Evolutionary conservation across 176 grass and related monocot species (phyloP).

Genomic region (Carex pumila): DNA sequence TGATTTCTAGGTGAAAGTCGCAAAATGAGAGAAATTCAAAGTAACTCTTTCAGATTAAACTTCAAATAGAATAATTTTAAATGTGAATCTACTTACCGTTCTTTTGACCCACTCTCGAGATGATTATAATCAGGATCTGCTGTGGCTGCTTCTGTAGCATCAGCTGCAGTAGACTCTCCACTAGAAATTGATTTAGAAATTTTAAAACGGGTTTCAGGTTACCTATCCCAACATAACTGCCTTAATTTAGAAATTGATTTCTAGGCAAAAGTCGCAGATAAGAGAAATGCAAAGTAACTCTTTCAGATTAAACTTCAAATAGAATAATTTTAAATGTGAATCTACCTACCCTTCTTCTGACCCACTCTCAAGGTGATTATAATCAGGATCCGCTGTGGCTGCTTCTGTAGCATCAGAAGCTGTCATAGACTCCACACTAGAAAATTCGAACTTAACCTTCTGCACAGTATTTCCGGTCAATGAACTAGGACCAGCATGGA

Average conservation of each 20-base stretch:
- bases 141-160: neutral
- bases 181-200: neutral
- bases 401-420: conserved; percentile 7
- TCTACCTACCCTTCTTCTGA: conserved; percentile 9
- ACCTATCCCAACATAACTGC: neutral
- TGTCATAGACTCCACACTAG: neutral
- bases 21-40: neutral
- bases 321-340: neutral
- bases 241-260: neutral
- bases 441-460: conserved; percentile 3
- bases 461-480: neutral
- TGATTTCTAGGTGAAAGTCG: neutral
- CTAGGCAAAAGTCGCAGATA: neutral
- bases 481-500: neutral
- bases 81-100: neutral
- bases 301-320: neutral
- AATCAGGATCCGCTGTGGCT: neutral
- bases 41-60: neutral
- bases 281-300: neutral
- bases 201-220: neutral
- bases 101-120: neutral
- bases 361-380: neutral
- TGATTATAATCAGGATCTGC: conserved; percentile 13
- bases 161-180: neutral
- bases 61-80: neutral